Percentiles rank a stretch among this genome's conserved stretches.
These are phyloP conservation scores for Ceratocystis diversiconidia DNA, from an alignment of 2,329 filamentous ascomycete species.

Conservation along the genomic window DNA sequence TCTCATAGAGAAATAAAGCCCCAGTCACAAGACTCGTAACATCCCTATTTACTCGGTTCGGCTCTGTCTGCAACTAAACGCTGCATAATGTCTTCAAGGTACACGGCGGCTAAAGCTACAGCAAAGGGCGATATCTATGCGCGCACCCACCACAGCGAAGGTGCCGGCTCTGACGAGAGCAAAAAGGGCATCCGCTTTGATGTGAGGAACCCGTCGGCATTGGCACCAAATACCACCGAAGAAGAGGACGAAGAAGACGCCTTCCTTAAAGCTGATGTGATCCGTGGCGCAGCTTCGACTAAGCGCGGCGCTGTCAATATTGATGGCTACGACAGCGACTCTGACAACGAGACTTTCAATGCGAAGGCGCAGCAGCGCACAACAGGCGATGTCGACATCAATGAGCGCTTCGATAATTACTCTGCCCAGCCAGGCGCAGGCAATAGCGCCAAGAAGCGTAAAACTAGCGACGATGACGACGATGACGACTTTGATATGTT, in stretches of 20 bases:
- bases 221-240: constrained; percentile 67
- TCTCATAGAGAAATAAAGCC: not conserved
- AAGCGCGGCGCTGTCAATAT: constrained; percentile 93
- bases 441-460: constrained; percentile 22
- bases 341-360: constrained; percentile 78
- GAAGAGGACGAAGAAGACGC: constrained; percentile 45
- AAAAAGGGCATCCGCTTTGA: constrained; percentile 71
- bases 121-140: constrained; percentile 70
- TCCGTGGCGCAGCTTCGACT: constrained; percentile 60
- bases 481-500: constrained; percentile 72
- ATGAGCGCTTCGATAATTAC: constrained; percentile 39
- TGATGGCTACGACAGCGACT: constrained; percentile 93
- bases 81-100: constrained; percentile 40
- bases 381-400: constrained; percentile 22
- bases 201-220: constrained; percentile 79
- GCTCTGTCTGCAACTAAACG: not conserved
- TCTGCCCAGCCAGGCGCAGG: constrained; percentile 27
- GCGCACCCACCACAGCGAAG: constrained; percentile 53
- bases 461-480: constrained; percentile 25
- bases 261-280: constrained; percentile 81
- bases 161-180: constrained; percentile 32
- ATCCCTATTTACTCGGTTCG: not conserved
- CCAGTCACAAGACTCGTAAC: not conserved
- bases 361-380: constrained; percentile 50
- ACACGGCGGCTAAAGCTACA: constrained; percentile 61